Base-by-base conservation (phyloP, 1,284 basidiomycete genomes). In the Heterobasidion parviporum region DNA sequence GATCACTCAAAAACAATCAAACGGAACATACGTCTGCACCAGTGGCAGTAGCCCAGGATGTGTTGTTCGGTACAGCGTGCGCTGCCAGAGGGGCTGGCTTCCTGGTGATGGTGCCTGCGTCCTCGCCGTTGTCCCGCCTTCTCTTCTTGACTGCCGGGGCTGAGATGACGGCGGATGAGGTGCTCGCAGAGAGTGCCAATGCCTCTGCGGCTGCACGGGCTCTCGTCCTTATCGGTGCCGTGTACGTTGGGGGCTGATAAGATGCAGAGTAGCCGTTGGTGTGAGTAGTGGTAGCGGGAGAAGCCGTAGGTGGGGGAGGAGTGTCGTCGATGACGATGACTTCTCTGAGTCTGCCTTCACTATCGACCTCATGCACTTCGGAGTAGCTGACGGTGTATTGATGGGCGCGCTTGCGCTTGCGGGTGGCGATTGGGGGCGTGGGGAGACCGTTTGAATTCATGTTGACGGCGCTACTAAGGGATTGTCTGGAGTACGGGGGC, bases 311-410 rank as follows among this genome's bases (percentile, higher is more conserved):
- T 55, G 86, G 83, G 52, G 89, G 88, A 18, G 80, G 89, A 51
- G 89, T 90, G 73, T 92, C 89, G 63, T 92, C 89, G 68, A 92
- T 91, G 63, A 92, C 85, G 70, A 92, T 91, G 65, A 92, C 87
- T 68, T 92, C 89, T 53, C 89, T 76, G 47, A 89, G 75, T 61
- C 78, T 75, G 61, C 89, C 89, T 53, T 84, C 74, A 64, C 75
- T 78, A 70, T 92, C 89, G 67, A 89, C 78, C 70, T 92, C 89
- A 63, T 91, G 83, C 43, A 91, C 86, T 68, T 91, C 88, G 66
- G 84, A 88, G 74, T 90, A 91, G 72, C 80, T 85, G 69, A 90
- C 85, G 35, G 83, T 85, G 69, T 80, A 87, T 64, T 88, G 85
- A 63, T 85, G 83, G 43, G 85, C 77, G 65, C 89, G 82, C 74